These are phyloP conservation scores for Ophiocordyceps camponoti-rufipedis DNA, from an alignment of 2,329 filamentous ascomycete genomes.

Conservation along the genomic window DNA sequence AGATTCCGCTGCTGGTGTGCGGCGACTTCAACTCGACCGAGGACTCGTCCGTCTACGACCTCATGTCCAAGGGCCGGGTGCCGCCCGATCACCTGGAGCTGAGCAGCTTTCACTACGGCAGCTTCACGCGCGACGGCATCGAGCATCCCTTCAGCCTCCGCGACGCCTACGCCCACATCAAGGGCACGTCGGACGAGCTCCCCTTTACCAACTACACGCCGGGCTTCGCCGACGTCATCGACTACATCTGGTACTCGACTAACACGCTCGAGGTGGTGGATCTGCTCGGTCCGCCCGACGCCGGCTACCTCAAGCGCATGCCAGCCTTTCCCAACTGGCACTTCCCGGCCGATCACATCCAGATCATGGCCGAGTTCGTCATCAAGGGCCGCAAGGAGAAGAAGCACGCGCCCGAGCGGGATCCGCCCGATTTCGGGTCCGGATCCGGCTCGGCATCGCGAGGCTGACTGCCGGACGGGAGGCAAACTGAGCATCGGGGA, in stretches of 20 bases:
- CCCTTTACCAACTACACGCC: slow-evolving; percentile 95
- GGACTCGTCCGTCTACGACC: slow-evolving; percentile 78
- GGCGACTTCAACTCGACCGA: slow-evolving; percentile 90
- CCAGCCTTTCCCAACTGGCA: slow-evolving; percentile 89
- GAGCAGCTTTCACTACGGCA: slow-evolving; percentile 68
- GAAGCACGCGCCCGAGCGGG: slow-evolving; percentile 45
- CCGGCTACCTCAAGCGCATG: slow-evolving; percentile 67
- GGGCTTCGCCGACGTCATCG: slow-evolving; percentile 78
- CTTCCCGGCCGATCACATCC: slow-evolving; percentile 84
- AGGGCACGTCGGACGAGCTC: slow-evolving; percentile 66
- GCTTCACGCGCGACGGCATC: slow-evolving; percentile 82
- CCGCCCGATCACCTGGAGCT: slow-evolving; percentile 67
- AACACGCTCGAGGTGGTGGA: slow-evolving; percentile 73
- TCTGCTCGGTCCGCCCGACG: slow-evolving; percentile 71
- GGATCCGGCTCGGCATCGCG: slow-evolving; percentile 10
- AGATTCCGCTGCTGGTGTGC: slow-evolving; percentile 81
- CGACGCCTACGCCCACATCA: slow-evolving; percentile 71
- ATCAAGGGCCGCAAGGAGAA: slow-evolving; percentile 78
- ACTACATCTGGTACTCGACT: slow-evolving; percentile 96
- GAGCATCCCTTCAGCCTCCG: slow-evolving; percentile 87
- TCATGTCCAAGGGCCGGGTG: slow-evolving; percentile 67
- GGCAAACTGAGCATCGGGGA: too few relatives aligned
- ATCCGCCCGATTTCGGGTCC: slow-evolving; percentile 38
- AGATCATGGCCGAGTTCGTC: slow-evolving; percentile 74
- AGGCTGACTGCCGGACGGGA: slow-evolving; percentile 4